A percentile compares a stretch with the other conserved stretches of the same genome.
These are phyloP conservation scores for Lophium mytilinum DNA, from an alignment of 495 filamentous ascomycete species.

Conservation along the genomic window DNA sequence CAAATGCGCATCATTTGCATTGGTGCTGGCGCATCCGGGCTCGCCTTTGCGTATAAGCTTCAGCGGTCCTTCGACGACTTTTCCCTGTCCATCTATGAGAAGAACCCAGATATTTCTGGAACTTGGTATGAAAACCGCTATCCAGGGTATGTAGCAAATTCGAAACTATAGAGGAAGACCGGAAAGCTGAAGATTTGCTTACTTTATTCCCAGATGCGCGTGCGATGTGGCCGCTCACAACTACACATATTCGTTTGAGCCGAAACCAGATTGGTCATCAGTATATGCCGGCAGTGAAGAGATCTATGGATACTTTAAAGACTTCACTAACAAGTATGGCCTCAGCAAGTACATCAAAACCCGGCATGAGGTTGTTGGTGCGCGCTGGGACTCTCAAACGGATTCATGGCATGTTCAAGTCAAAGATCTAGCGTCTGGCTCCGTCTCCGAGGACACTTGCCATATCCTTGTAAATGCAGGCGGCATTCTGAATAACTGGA, in stretches of 20 bases:
- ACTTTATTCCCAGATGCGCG: too few relatives aligned
- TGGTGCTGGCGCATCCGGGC: conserved; percentile 36
- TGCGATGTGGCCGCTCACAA: conserved; percentile 18
- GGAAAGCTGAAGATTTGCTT: too few relatives aligned
- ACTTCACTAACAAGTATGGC: conserved; percentile 33
- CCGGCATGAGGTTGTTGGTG: conserved; percentile 29
- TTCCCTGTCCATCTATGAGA: conserved; percentile 8
- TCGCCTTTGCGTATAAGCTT: conserved; percentile 33
- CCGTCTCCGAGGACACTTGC: conserved; percentile 29
- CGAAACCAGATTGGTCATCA: conserved; percentile 36
- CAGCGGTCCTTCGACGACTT: conserved; percentile 20
- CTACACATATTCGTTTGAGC: conserved; percentile 36
- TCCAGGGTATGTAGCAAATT: too few relatives aligned
- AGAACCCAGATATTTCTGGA: too few relatives aligned
- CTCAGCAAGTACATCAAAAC: conserved; percentile 34
- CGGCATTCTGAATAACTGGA: conserved; percentile 34
- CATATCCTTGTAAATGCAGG: conserved; percentile 30
- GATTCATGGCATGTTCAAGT: conserved; percentile 31
- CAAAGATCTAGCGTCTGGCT: conserved; percentile 17
- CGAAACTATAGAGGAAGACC: too few relatives aligned
- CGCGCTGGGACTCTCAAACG: conserved; percentile 20
- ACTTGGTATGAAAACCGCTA: too few relatives aligned
- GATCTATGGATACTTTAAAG: conserved; percentile 36
- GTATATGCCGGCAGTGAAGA: conserved; percentile 32
- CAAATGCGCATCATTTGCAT: conserved; percentile 35